phyloP scores from a whole-genome alignment of 805 yeast genomes.

The Candida anglica region DNA sequence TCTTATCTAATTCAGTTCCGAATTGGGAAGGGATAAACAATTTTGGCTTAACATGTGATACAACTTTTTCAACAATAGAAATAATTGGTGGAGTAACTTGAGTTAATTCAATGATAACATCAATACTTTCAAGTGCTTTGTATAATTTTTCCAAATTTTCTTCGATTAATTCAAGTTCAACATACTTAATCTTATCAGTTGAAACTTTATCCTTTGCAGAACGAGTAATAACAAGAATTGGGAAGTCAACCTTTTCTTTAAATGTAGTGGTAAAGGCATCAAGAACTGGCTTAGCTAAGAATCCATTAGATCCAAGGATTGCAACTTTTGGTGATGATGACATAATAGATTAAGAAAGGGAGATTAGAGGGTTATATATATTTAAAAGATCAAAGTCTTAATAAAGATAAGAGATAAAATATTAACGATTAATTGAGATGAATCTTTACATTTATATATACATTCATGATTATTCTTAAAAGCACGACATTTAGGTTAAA shows the following conservation, averaged over 20 bases:
- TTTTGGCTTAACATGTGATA: slow-evolving; percentile 40
- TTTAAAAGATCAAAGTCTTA: too few species aligned
- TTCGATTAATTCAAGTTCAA: slow-evolving; percentile 25
- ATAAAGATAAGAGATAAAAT: too few species aligned
- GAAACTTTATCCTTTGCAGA: slow-evolving; percentile 28
- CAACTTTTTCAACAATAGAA: slow-evolving; percentile 33
- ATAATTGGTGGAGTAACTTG: slow-evolving; percentile 26
- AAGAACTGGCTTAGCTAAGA: slow-evolving; percentile 45
- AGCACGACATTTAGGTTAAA: too few species aligned
- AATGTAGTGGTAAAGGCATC: slow-evolving; percentile 45
- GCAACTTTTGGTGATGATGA: slow-evolving; percentile 43
- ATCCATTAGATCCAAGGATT: slow-evolving; percentile 50
- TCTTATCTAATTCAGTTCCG: slow-evolving; percentile 42
- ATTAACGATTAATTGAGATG: too few species aligned
- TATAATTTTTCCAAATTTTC: slow-evolving; percentile 21
- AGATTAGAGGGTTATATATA: too few species aligned
- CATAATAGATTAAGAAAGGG: too few species aligned
- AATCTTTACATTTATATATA: too few species aligned
- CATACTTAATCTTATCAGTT: slow-evolving; percentile 36
- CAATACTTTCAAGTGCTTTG: slow-evolving; percentile 42
- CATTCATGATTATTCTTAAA: too few species aligned
- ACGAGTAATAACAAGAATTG: slow-evolving; percentile 51
- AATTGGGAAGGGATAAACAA: slow-evolving; percentile 59
- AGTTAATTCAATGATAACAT: slow-evolving; percentile 47
- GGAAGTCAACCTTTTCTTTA: slow-evolving; percentile 37